A percentile compares a stretch with the other conserved stretches of the same genome.
Conservation (phyloP, 441 rosid genomes). For the Mallotus japonicus region DNA sequence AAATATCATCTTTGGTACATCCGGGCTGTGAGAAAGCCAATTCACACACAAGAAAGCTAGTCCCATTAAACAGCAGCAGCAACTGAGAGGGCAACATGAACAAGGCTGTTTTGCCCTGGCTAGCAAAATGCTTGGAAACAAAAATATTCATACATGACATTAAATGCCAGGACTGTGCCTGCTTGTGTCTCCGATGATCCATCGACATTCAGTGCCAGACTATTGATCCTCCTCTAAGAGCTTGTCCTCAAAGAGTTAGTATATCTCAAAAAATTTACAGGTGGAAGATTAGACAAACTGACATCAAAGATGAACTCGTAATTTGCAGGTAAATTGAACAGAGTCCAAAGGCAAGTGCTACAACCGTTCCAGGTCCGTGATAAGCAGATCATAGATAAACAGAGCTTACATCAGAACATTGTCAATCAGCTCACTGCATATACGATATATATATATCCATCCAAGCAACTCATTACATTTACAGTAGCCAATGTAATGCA, state of each 20-base stretch:
- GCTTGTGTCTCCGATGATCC: constrained; percentile 36
- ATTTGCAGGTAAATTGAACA: constrained; percentile 21
- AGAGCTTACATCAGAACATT: no score
- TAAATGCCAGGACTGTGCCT: constrained; percentile 27
- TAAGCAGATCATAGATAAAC: neutral
- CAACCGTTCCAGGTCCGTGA: constrained; percentile 35
- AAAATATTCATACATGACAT: constrained; percentile 27
- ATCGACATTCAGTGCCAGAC: constrained; percentile 3
- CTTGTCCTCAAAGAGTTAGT: constrained; percentile 38
- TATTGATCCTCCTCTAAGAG: constrained; percentile 40
- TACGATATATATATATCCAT: no score
- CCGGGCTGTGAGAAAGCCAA: no score
- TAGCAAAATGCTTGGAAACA: constrained; percentile 4
- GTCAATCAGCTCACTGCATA: no score
- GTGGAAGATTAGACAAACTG: neutral
- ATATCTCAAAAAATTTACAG: constrained; percentile 44
- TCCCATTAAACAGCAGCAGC: no score
- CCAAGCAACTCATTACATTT: no score
- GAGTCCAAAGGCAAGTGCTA: constrained; percentile 38
- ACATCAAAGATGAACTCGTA: constrained; percentile 44
- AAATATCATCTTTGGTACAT: no score
- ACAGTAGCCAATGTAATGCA: no score
- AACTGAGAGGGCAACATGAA: no score
- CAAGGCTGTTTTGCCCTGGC: no score
- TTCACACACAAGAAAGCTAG: no score